Evolutionary conservation across 1,284 basidiomycete species (phyloP).

Genomic region (Ustilago lituana): DNA sequence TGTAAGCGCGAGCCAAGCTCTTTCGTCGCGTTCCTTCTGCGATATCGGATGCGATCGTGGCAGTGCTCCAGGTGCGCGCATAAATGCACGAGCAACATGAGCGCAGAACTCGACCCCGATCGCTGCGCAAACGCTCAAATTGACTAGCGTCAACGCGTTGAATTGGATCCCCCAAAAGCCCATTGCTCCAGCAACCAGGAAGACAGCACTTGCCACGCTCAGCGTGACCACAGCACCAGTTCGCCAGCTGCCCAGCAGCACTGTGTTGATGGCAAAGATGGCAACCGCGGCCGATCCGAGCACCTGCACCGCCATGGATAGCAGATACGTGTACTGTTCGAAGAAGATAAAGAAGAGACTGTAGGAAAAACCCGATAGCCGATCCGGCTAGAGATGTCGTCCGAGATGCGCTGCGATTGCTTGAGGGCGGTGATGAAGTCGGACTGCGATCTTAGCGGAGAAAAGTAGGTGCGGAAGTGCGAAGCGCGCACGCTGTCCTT

Average conservation of each 20-base stretch:
- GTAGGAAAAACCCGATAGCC: slow-evolving; percentile 89
- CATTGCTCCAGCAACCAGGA: slow-evolving; percentile 78
- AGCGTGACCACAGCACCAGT: slow-evolving; percentile 86
- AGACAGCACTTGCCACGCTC: slow-evolving; percentile 85
- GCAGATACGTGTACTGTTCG: slow-evolving; percentile 84
- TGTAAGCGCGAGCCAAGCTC: slow-evolving; percentile 87
- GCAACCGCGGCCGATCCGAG: slow-evolving; percentile 84
- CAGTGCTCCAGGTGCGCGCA: slow-evolving; percentile 81
- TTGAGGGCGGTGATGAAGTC: slow-evolving; percentile 92
- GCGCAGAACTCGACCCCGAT: slow-evolving; percentile 98
- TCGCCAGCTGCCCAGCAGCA: slow-evolving; percentile 89
- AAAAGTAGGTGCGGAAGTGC: slow-evolving; percentile 79
- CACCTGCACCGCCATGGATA: slow-evolving; percentile 72
- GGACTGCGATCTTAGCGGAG: slow-evolving; percentile 84
- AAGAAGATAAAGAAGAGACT: slow-evolving; percentile 97
- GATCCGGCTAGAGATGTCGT: slow-evolving; percentile 75
- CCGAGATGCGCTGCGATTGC: slow-evolving; percentile 84
- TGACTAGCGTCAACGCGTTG: slow-evolving; percentile 94
- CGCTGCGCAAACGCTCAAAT: slow-evolving; percentile 92
- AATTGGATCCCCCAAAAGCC: slow-evolving; percentile 88
- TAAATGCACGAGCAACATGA: slow-evolving; percentile 93
- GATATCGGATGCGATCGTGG: slow-evolving; percentile 79
- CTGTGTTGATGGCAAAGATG: slow-evolving; percentile 83
- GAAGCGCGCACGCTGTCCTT: slow-evolving; percentile 41
- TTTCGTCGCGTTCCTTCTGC: slow-evolving; percentile 89